Evolutionary conservation across 2,329 filamentous ascomycete genomes (phyloP), one percentile per base, ranked within the genome.

Genomic region (Myrmaecium sp.): DNA sequence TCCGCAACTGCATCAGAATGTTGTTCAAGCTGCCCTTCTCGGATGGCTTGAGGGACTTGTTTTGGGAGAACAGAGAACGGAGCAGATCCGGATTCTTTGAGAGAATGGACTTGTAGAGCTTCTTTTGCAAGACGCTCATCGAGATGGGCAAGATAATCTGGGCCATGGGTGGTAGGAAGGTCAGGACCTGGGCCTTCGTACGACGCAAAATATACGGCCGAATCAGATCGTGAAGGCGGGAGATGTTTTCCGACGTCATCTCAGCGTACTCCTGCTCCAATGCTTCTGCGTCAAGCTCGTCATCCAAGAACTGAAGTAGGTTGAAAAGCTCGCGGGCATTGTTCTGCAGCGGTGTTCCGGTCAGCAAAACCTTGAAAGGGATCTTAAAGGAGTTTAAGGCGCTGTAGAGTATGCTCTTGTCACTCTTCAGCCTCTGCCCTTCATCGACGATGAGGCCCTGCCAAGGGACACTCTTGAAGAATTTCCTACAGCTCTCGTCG

Each of bases 121-220:
- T 89, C 57, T 93, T 89, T 47, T 98, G 91, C 8, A 98, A 60
- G 9, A 82, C 63, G 2, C 80, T 84, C 84, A 95, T 94, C 3
- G 80, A 84, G n/a, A 98, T 74, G 0, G 89, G 89, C 4, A 98
- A 57, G 34, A 98, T 95, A 39, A 98, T 83, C 43, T 95, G 86
- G 1, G 79, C 76, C 69, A 98, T 83, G 0, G 86, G 75, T 1
- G 89, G 89, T 6, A 98, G 59, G 50, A 94, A 93, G 20, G 80
- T 86, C 27, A 98, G 60, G 0, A 94, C 86, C 33, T 86, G 75
- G 8, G 74, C 74, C 48, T 98, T 98, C 3, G 89, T 95, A 23
- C 89, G 74, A 24, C 74, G 66, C 16, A 76, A 51, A 39, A 77
- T 74, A 46, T 62, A 75, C 2, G 70, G 70, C 2, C 81, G 70